Conservation (phyloP, 2,329 filamentous ascomycete genomes). For the Fusarium sororula region DNA sequence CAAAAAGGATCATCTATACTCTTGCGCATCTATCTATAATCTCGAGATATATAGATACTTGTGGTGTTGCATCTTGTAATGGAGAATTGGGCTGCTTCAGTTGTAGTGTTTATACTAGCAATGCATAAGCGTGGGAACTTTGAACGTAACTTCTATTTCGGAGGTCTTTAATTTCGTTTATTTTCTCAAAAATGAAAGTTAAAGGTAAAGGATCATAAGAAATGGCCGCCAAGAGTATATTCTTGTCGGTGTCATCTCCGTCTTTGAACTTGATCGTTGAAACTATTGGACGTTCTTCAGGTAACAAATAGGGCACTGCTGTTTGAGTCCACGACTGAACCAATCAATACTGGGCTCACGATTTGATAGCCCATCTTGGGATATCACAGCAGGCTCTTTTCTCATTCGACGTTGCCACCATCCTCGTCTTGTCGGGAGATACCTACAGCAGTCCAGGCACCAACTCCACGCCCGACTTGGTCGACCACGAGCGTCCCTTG, state of each 20-base stretch:
- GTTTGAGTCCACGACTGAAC: constrained; percentile 25
- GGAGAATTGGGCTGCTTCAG: not conserved
- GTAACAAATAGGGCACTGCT: constrained; percentile 36
- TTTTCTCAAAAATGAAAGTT: not conserved
- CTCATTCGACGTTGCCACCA: constrained; percentile 29
- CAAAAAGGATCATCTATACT: no score
- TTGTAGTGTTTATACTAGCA: not conserved
- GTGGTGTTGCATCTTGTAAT: not conserved
- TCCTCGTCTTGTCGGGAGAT: constrained; percentile 30
- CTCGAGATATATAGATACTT: not conserved
- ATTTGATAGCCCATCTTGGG: not conserved
- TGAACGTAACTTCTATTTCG: not conserved
- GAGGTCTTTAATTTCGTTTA: not conserved
- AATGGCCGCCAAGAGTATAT: not conserved
- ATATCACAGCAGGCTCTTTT: not conserved
- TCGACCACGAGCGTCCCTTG: constrained; percentile 20
- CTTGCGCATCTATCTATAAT: no score
- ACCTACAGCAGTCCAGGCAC: constrained; percentile 37
- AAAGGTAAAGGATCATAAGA: not conserved
- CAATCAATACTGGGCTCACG: constrained; percentile 17
- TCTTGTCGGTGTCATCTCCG: not conserved
- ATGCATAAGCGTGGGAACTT: not conserved
- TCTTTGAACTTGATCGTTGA: no score
- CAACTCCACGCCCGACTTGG: constrained; percentile 26
- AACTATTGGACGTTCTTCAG: not conserved